phyloP scores from a whole-genome alignment of 2,329 filamentous ascomycete genomes.

The Ascochyta fabae region DNA sequence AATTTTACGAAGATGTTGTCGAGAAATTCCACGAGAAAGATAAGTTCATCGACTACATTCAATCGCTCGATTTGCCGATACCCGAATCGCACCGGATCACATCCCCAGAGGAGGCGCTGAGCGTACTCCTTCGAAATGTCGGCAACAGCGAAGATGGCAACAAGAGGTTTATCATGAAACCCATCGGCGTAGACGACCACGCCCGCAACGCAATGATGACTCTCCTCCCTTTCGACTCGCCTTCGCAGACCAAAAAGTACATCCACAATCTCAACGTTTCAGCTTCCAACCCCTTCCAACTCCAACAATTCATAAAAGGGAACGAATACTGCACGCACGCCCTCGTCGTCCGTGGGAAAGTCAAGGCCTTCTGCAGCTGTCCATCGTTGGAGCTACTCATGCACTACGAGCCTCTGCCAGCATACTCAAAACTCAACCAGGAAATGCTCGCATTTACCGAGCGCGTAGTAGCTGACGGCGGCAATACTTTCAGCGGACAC shows the following conservation, averaged over 20 bases:
- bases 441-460: slow-evolving; percentile 72
- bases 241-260: slow-evolving; percentile 61
- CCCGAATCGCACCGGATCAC: slow-evolving; percentile 59
- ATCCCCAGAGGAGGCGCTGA: slow-evolving; percentile 60
- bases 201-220: slow-evolving; percentile 67
- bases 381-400: slow-evolving; percentile 67
- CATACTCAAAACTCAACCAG: slow-evolving; percentile 60
- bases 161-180: slow-evolving; percentile 70
- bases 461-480: slow-evolving; percentile 60
- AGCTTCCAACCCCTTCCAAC: slow-evolving; percentile 64
- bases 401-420: slow-evolving; percentile 68
- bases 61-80: slow-evolving; percentile 50
- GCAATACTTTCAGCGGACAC: slow-evolving; percentile 68
- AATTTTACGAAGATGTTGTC: slow-evolving; percentile 65
- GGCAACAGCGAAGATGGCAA: slow-evolving; percentile 19
- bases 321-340: slow-evolving; percentile 76
- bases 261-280: slow-evolving; percentile 64
- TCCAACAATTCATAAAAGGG: slow-evolving; percentile 71
- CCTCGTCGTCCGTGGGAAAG: slow-evolving; percentile 67
- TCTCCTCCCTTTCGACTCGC: slow-evolving; percentile 63
- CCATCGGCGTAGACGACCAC: slow-evolving; percentile 66
- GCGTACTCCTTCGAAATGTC: slow-evolving; percentile 53
- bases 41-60: slow-evolving; percentile 66
- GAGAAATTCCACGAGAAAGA: slow-evolving; percentile 69
- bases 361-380: slow-evolving; percentile 72